Conservation (phyloP, 1,284 basidiomycete genomes). For the Rhodotorula mucilaginosa region DNA sequence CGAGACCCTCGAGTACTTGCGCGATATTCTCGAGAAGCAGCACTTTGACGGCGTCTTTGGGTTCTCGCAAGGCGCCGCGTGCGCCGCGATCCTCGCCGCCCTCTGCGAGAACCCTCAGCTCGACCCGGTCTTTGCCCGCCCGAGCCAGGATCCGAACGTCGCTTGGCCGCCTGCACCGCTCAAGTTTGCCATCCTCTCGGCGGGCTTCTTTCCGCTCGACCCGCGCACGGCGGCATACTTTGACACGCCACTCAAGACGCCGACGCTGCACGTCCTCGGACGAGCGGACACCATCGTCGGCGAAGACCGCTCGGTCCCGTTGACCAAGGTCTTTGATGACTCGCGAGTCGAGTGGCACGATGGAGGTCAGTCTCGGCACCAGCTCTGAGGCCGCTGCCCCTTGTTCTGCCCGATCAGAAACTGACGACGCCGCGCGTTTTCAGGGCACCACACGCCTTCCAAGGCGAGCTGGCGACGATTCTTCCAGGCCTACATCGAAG, state of each 20-base stretch:
- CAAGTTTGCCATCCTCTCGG: constrained; percentile 57
- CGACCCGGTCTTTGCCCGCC: constrained; percentile 67
- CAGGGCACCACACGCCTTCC: constrained; percentile 76
- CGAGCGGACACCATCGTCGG: constrained; percentile 75
- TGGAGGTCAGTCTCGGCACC: constrained; percentile 58
- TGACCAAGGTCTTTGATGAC: constrained; percentile 62
- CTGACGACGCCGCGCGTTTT: constrained; percentile 8
- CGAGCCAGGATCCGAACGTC: constrained; percentile 58
- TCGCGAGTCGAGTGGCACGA: constrained; percentile 67
- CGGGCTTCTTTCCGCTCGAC: constrained; percentile 64
- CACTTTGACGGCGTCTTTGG: constrained; percentile 51
- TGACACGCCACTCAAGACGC: constrained; percentile 52
- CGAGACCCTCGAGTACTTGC: constrained; percentile 56
- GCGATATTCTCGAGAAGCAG: constrained; percentile 50
- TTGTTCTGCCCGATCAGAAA: background rate
- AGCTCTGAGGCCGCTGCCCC: background rate
- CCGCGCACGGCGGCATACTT: constrained; percentile 54
- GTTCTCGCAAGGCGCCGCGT: constrained; percentile 35
- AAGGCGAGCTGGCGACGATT: constrained; percentile 72
- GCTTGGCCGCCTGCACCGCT: constrained; percentile 22
- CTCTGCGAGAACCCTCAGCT: constrained; percentile 34
- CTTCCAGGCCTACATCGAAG: constrained; percentile 48
- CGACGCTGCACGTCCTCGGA: constrained; percentile 77
- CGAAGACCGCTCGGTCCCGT: constrained; percentile 63
- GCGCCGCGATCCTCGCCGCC: constrained; percentile 31